These are phyloP conservation scores for Xanthoconium separans DNA, from an alignment of 1,284 basidiomycete species.

Conservation along the genomic window DNA sequence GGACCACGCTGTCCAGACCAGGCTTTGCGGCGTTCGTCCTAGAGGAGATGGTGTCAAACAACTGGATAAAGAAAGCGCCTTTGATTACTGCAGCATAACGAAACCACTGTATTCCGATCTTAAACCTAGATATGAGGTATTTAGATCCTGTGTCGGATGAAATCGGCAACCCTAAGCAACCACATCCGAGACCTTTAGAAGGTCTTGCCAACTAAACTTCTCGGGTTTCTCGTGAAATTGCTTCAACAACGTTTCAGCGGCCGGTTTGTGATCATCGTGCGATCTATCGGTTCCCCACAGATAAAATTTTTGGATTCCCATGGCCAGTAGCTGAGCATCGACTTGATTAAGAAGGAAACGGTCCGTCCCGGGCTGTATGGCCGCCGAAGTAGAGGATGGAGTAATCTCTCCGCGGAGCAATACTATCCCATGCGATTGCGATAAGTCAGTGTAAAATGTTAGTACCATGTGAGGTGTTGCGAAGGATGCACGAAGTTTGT, in stretches of 20 bases:
- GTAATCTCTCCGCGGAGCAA: constrained; percentile 94
- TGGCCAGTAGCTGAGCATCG: constrained; percentile 79
- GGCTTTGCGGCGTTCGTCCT: constrained; percentile 61
- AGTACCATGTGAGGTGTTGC: constrained; percentile 91
- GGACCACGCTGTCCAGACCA: constrained; percentile 45
- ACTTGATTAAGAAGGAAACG: constrained; percentile 69
- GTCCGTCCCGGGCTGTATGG: constrained; percentile 19
- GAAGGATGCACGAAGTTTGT: constrained; percentile 84
- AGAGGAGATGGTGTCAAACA: constrained; percentile 50
- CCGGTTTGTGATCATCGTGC: constrained; percentile 11
- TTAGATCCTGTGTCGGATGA: background rate
- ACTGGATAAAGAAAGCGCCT: constrained; percentile 42
- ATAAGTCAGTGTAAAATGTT: constrained; percentile 91
- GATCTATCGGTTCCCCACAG: constrained; percentile 51
- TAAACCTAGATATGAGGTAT: background rate
- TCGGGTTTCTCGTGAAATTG: constrained; percentile 73
- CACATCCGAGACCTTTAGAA: constrained; percentile 50
- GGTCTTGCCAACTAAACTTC: constrained; percentile 73
- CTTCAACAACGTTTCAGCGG: constrained; percentile 52
- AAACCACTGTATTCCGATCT: background rate
- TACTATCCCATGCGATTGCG: constrained; percentile 77
- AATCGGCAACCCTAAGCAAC: constrained; percentile 9
- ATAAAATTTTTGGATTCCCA: constrained; percentile 84
- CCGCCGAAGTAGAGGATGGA: constrained; percentile 49
- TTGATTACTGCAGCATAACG: constrained; percentile 15